Percentiles rank a stretch among this genome's conserved stretches.
These are phyloP conservation scores for Salvia hispanica DNA, from an alignment of 257 asterid species.

Conservation along the genomic window DNA sequence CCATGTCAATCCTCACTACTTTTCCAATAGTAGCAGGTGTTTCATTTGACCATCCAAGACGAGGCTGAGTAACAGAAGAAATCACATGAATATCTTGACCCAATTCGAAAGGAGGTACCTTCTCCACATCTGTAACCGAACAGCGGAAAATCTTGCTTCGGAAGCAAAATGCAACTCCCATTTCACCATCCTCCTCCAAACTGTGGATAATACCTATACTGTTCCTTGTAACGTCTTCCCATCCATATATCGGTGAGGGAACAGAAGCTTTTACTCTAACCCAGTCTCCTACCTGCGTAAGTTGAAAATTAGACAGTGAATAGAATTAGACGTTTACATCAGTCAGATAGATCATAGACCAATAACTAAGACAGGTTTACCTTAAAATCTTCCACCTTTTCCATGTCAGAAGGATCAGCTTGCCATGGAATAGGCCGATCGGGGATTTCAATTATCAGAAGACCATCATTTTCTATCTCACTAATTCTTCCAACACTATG, in stretches of 20 bases:
- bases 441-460: slow-evolving; percentile 83
- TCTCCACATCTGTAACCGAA: slow-evolving; percentile 94
- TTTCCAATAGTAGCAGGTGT: slow-evolving; percentile 89
- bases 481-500: slow-evolving; percentile 93
- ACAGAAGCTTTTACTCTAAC: slow-evolving; percentile 90
- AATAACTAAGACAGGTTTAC: slow-evolving; percentile 43
- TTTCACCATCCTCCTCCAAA: slow-evolving; percentile 96
- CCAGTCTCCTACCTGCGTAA: slow-evolving; percentile 88
- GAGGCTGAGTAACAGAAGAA: slow-evolving; percentile 82
- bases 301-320: slow-evolving; percentile 26
- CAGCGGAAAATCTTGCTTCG: slow-evolving; percentile 86
- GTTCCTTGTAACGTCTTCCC: slow-evolving; percentile 90
- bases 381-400: slow-evolving; percentile 91
- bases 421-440: slow-evolving; percentile 93
- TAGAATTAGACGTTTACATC: slow-evolving; percentile 12
- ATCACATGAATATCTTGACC: slow-evolving; percentile 85
- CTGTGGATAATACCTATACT: slow-evolving; percentile 91
- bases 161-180: slow-evolving; percentile 97
- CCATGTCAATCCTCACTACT: slow-evolving; percentile 87
- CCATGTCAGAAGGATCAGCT: slow-evolving; percentile 99
- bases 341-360: slow-evolving; percentile 13
- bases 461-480: slow-evolving; percentile 96
- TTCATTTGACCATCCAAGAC: slow-evolving; percentile 98
- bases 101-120: slow-evolving; percentile 80
- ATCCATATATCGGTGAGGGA: slow-evolving; percentile 94